phyloP scores from a whole-genome alignment of 202 grass and related monocot species.

The Eragrostis tef region DNA sequence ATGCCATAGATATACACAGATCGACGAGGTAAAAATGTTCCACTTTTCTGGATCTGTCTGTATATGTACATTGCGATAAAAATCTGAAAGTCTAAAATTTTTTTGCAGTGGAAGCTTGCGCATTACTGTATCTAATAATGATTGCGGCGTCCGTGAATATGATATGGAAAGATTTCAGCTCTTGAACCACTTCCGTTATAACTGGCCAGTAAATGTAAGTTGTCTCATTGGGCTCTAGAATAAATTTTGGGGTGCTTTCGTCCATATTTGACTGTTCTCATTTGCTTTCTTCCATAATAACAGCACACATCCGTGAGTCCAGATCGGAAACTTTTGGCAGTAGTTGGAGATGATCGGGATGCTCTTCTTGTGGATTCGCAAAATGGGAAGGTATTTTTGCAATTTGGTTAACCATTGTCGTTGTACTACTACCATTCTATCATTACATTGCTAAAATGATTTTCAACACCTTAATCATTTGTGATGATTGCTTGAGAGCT shows the following conservation, averaged over 20 bases:
- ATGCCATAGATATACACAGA: constrained; percentile 88
- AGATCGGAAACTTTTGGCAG: constrained; percentile 71
- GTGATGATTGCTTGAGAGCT: background rate
- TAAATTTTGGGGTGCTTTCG: constrained; percentile 15
- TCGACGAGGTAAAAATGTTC: constrained; percentile 56
- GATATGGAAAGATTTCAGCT: constrained; percentile 82
- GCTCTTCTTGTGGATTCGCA: constrained; percentile 79
- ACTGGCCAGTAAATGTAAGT: constrained; percentile 92
- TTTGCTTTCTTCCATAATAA: constrained; percentile 33
- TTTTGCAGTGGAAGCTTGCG: constrained; percentile 65
- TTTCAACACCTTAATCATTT: background rate
- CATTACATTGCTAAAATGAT: background rate
- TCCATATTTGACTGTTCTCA: constrained; percentile 23
- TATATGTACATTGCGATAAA: constrained; percentile 24
- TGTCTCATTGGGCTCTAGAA: constrained; percentile 31
- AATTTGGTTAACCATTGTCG: background rate
- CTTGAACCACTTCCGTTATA: constrained; percentile 72
- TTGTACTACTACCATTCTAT: constrained; percentile 1
- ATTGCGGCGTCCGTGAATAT: constrained; percentile 79
- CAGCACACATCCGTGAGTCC: constrained; percentile 91
- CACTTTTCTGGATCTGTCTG: constrained; percentile 23
- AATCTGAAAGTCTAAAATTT: constrained; percentile 43
- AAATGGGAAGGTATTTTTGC: constrained; percentile 77
- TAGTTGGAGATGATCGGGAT: constrained; percentile 84
- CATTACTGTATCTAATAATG: constrained; percentile 82